Percentiles rank a stretch among this genome's conserved stretches.
phyloP scores from a whole-genome alignment of 2,329 filamentous ascomycete species.

The Pestalotiopsis sp. region DNA sequence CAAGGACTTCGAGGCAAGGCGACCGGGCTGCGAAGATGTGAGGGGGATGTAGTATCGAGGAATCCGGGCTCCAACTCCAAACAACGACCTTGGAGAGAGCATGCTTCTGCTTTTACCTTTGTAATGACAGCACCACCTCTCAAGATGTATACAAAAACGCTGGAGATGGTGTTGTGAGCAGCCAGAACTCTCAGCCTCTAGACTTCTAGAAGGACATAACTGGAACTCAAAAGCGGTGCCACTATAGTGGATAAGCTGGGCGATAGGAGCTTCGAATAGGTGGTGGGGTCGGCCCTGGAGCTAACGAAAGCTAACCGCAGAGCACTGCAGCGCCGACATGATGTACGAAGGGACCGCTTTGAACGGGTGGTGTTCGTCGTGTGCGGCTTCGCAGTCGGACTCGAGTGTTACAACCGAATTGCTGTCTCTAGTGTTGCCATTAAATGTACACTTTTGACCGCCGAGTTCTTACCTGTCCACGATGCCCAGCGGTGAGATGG shows the following conservation, averaged over 20 bases:
- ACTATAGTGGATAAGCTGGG: not conserved
- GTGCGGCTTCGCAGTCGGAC: not conserved
- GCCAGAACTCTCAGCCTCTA: not conserved
- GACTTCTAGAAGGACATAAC: not conserved
- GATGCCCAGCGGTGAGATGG: not conserved
- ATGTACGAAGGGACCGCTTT: constrained; percentile 8
- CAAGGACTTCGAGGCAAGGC: not conserved
- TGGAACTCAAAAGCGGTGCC: not conserved
- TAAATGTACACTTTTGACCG: not conserved
- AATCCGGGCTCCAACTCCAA: not conserved
- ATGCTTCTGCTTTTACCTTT: not conserved
- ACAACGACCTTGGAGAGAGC: not conserved
- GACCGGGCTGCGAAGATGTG: not conserved
- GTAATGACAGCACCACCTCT: not conserved
- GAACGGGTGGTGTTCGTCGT: not conserved
- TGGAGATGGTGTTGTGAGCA: not conserved
- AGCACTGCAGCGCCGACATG: not conserved
- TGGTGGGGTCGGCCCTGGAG: not conserved
- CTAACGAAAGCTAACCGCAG: not conserved
- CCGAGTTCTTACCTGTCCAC: not conserved
- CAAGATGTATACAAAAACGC: not conserved
- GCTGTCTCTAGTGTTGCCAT: not conserved
- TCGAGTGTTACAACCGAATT: not conserved
- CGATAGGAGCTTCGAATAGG: not conserved
- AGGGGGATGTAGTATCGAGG: not conserved